Evolutionary conservation across 768 basidiomycete species (phyloP), one percentile per base, ranked within the genome.

Genomic region (Pholiota molesta): DNA sequence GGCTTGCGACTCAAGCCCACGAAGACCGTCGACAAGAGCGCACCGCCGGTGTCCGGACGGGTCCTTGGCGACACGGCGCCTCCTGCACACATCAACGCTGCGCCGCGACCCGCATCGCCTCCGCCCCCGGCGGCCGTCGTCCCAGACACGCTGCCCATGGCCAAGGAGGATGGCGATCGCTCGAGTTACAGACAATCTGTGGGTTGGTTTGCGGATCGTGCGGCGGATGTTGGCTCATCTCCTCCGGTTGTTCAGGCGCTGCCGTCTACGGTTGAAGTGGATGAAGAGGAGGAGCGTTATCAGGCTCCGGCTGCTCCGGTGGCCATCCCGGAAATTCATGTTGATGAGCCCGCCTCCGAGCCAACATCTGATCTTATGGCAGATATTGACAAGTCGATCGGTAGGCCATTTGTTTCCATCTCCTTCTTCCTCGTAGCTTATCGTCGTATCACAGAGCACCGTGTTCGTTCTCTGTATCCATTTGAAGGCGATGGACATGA

Each of bases 151-250:
- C 62, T 69, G 8, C 65, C 74, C 1, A 74, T 74, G 73, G 63
- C 52, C 4, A 51, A 69, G 13, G 70, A 64, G 2, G 67, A 60
- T 19, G 52, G 35, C 1, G 70, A 72, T 3, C 71, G 65, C 52
- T 69, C 81, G 35, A 81, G 75, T 58, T 84, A 90, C 68, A 80
- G 88, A 62, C 90, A 95, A 73, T 90, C 89, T 7, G 90, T 97
- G 3, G 95, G 94, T 68, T 99, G 96, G 96, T 95, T 93, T 71
- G 84, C 88, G 55, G 90, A 89, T 33, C 81, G 97, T 13, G 95
- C 96, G 13, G 91, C 90, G 40, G 89, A 97, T 76, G 77, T 77
- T 39, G 83, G 80, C 37, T 69, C 52, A 16, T 44, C 68, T 29
- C 61, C 64, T 44, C 68, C 66, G 21, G 70, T 69, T 49, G 68